phyloP scores from a whole-genome alignment of 208 protist genomes.

The Blastocrithidia nonstop region DNA sequence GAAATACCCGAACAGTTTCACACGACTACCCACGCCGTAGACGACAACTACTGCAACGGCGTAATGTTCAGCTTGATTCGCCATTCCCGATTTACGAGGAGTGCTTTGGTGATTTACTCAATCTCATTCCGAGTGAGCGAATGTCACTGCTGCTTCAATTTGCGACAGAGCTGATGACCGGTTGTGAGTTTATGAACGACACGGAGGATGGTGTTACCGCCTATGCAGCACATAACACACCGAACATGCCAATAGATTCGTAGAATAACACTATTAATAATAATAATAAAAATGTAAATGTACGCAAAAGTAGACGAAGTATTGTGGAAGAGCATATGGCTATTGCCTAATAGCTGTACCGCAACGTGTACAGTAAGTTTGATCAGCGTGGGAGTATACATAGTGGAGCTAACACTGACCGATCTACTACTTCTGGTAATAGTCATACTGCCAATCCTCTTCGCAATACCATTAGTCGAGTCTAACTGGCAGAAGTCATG shows the following conservation, averaged over 20 bases:
- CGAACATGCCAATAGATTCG: too few relatives aligned
- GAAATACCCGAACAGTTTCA: too few relatives aligned
- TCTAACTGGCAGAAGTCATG: slow-evolving; percentile 58
- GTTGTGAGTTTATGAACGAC: slow-evolving; percentile 3
- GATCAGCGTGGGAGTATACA: too few relatives aligned
- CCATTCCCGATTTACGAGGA: slow-evolving; percentile 76
- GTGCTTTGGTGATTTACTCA: slow-evolving; percentile 73
- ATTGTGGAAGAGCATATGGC: too few relatives aligned
- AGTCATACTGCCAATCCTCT: not conserved
- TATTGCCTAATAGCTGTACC: too few relatives aligned
- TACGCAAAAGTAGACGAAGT: too few relatives aligned
- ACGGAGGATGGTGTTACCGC: not conserved
- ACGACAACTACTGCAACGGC: slow-evolving; percentile 49
- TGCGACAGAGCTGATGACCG: slow-evolving; percentile 68
- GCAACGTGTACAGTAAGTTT: too few relatives aligned
- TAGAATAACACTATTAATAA: too few relatives aligned
- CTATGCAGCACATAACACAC: too few relatives aligned
- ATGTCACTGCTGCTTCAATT: slow-evolving; percentile 74
- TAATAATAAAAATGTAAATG: too few relatives aligned
- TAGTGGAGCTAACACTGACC: too few relatives aligned
- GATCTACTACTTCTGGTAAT: too few relatives aligned
- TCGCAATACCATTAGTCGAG: slow-evolving; percentile 3
- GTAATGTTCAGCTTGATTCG: slow-evolving; percentile 67
- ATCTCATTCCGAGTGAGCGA: slow-evolving; percentile 25
- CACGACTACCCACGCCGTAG: slow-evolving; percentile 21